Evolutionary conservation across 139 green algal genomes (phyloP).

Genomic region (Parachlorella kessleri): DNA sequence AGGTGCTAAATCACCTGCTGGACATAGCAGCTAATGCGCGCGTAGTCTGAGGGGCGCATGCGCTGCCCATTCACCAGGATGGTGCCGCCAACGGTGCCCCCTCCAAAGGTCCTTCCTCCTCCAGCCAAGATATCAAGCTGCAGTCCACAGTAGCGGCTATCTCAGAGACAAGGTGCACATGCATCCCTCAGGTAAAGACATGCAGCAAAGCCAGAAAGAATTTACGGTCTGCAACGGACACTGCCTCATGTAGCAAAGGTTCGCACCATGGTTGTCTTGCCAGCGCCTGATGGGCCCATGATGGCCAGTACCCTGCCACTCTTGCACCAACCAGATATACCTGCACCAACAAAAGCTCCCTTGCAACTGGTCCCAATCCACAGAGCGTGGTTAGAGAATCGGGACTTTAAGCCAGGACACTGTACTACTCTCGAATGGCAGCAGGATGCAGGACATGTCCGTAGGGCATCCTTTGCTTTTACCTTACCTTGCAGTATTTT

Average conservation of each 20-base stretch:
- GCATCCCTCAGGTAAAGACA: no score
- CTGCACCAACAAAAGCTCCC: no score
- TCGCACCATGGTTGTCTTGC: slow-evolving; percentile 73
- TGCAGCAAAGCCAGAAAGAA: background rate
- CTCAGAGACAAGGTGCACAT: no score
- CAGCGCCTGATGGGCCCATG: slow-evolving; percentile 69
- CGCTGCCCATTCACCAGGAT: slow-evolving; percentile 58
- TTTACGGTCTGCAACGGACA: background rate
- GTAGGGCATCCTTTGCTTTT: no score
- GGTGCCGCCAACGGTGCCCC: slow-evolving; percentile 30
- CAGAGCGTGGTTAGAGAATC: no score
- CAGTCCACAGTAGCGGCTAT: no score
- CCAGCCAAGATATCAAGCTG: slow-evolving; percentile 77
- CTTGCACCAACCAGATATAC: background rate
- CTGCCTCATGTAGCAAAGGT: background rate
- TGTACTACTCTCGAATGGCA: no score
- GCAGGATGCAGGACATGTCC: no score
- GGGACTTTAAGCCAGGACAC: no score
- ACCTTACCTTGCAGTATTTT: no score
- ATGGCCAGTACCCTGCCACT: slow-evolving; percentile 33
- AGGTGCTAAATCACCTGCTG: slow-evolving; percentile 58
- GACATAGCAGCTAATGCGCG: slow-evolving; percentile 57
- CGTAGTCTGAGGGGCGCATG: slow-evolving; percentile 13
- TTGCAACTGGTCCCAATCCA: no score
- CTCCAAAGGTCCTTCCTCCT: slow-evolving; percentile 24